Conservation (phyloP, 1,284 basidiomycete genomes). For the Leccinum variabile region DNA sequence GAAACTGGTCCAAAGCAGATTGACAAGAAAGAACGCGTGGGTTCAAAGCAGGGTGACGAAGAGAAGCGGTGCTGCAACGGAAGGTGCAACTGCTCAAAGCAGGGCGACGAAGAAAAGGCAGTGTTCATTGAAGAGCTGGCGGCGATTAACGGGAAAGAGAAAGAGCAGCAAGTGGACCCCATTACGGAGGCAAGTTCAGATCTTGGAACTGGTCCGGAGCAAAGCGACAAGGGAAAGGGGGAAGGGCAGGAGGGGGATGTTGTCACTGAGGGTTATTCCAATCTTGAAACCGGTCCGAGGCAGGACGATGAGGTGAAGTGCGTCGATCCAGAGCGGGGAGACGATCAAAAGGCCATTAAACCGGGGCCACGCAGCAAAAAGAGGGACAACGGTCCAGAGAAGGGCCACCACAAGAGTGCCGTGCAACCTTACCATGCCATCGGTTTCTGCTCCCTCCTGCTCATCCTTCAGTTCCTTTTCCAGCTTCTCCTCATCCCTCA, state of each 20-base stretch:
- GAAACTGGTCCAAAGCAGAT: not conserved
- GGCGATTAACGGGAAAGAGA: not conserved
- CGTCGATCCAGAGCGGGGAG: not conserved
- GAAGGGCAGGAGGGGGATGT: no score
- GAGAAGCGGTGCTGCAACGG: not conserved
- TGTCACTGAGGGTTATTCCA: no score
- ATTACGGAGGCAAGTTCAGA: not conserved
- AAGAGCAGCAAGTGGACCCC: not conserved
- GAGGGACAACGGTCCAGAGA: not conserved
- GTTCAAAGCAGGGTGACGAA: not conserved
- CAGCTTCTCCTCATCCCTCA: constrained; percentile 33
- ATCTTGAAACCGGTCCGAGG: no score
- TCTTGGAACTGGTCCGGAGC: no score
- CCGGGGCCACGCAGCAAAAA: not conserved
- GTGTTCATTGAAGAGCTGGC: not conserved
- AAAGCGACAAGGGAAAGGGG: no score
- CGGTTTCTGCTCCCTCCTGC: constrained; percentile 25
- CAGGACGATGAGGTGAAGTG: not conserved
- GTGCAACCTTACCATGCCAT: constrained; percentile 17
- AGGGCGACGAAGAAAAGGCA: not conserved
- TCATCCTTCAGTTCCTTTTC: constrained; percentile 28
- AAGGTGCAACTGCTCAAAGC: not conserved
- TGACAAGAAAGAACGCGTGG: not conserved
- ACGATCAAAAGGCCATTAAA: not conserved
- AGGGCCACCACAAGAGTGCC: not conserved